A percentile compares a stretch with the other conserved stretches of the same genome.
phyloP scores from a whole-genome alignment of 2,329 filamentous ascomycete species.

The Pseudogymnoascus sp. region DNA sequence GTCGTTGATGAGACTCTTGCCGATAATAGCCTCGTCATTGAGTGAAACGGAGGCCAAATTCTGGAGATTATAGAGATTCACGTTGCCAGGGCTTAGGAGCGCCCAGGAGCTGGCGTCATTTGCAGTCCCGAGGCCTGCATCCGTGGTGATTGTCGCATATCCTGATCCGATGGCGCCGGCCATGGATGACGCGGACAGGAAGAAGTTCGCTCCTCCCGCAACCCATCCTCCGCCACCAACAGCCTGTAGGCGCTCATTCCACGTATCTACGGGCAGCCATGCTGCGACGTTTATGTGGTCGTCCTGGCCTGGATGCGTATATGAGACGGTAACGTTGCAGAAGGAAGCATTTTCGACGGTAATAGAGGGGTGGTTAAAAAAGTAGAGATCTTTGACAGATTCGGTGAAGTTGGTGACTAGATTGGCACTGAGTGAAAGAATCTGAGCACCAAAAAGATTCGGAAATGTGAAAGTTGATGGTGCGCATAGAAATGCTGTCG shows the following conservation, averaged over 20 bases:
- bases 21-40: slow-evolving; percentile 28
- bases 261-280: slow-evolving; percentile 21
- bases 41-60: slow-evolving; percentile 32
- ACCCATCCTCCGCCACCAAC: slow-evolving; percentile 27
- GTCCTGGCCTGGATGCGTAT: slow-evolving; percentile 21
- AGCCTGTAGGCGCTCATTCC: slow-evolving; percentile 27
- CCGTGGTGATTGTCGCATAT: slow-evolving; percentile 23
- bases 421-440: neutral
- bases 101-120: slow-evolving; percentile 13
- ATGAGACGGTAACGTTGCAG: slow-evolving; percentile 26
- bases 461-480: neutral
- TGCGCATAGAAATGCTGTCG: neutral
- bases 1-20: slow-evolving; percentile 26
- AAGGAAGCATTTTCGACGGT: slow-evolving; percentile 14
- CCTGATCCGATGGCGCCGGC: slow-evolving; percentile 18
- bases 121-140: slow-evolving; percentile 20
- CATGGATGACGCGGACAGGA: slow-evolving; percentile 16
- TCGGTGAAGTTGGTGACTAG: neutral
- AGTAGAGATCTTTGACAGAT: neutral
- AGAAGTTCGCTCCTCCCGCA: slow-evolving; percentile 18
- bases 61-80: slow-evolving; percentile 22
- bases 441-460: neutral
- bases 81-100: slow-evolving; percentile 14
- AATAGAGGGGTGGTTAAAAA: neutral
- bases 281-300: slow-evolving; percentile 21